These are phyloP conservation scores for Beauveria caledonica DNA, from an alignment of 2,329 filamentous ascomycete species.

Conservation along the genomic window DNA sequence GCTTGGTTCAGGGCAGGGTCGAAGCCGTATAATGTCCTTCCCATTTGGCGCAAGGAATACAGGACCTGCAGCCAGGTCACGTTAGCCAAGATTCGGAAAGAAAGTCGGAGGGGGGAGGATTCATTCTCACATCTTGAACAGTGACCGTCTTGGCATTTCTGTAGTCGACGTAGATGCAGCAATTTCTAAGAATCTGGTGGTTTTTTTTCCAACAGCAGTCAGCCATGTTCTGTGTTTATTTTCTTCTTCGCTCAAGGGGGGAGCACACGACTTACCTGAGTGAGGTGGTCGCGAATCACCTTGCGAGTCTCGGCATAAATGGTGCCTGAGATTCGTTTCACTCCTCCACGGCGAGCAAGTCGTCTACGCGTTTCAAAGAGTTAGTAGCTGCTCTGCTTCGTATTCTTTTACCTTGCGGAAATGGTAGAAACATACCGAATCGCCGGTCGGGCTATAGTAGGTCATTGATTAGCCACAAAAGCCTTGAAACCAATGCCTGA, in stretches of 20 bases:
- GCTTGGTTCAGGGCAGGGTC: conserved; percentile 31
- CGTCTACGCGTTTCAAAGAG: conserved; percentile 38
- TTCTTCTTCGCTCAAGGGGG: not conserved
- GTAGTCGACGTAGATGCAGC: conserved; percentile 44
- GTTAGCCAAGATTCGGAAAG: not conserved
- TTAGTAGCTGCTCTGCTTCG: not conserved
- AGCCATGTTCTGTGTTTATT: not conserved
- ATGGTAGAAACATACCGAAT: conserved; percentile 9
- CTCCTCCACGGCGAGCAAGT: conserved; percentile 65
- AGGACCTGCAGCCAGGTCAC: conserved; percentile 38
- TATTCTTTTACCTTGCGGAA: not conserved
- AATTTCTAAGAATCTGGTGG: conserved; percentile 42
- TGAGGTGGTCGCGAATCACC: conserved; percentile 42
- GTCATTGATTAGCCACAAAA: not conserved
- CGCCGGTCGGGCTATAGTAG: conserved; percentile 6
- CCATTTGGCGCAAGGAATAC: conserved; percentile 38
- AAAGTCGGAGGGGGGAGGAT: not conserved
- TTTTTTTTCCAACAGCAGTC: conserved; percentile 10
- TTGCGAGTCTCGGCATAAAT: conserved; percentile 57
- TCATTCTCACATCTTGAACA: conserved; percentile 45
- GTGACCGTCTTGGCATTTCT: conserved; percentile 54
- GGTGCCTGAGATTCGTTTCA: conserved; percentile 58
- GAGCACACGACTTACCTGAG: conserved; percentile 28
- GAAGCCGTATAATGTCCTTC: conserved; percentile 50
- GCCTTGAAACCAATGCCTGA: not conserved